Percentiles rank a stretch among this genome's conserved stretches.
Evolutionary conservation across 2,329 filamentous ascomycete species (phyloP).

Genomic region (Orbilia javanica): DNA sequence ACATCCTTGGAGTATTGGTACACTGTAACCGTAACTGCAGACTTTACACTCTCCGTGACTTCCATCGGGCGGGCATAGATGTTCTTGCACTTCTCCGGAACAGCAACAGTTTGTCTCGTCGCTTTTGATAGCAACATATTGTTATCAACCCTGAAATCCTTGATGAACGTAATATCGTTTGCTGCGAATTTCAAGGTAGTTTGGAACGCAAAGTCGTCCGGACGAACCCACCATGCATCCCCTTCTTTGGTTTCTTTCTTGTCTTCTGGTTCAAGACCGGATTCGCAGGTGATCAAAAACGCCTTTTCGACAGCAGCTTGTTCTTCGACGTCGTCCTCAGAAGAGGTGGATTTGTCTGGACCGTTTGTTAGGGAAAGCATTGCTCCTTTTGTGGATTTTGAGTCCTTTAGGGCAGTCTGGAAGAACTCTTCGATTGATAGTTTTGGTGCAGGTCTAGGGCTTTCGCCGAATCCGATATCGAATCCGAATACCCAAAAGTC

Average conservation of each 20-base stretch:
- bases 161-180: neutral
- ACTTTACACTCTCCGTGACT: neutral
- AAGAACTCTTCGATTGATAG: neutral
- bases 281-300: slow-evolving; percentile 18
- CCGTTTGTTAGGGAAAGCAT: neutral
- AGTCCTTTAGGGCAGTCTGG: neutral
- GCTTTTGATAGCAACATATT: neutral
- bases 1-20: slow-evolving; percentile 1
- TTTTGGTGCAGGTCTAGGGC: neutral
- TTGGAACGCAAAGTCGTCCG: neutral
- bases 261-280: slow-evolving; percentile 10
- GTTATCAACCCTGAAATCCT: neutral
- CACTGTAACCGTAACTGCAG: neutral
- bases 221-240: neutral
- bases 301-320: slow-evolving; percentile 3
- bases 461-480: slow-evolving; percentile 61
- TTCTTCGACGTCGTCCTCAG: neutral
- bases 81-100: neutral
- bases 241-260: slow-evolving; percentile 24
- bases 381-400: neutral
- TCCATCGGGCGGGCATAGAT: slow-evolving; percentile 15
- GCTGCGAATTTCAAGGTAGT: slow-evolving; percentile 9
- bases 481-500: slow-evolving; percentile 63
- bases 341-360: neutral
- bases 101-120: neutral